phyloP scores from a whole-genome alignment of 2,329 filamentous ascomycete genomes.

The Fusarium sp. region DNA sequence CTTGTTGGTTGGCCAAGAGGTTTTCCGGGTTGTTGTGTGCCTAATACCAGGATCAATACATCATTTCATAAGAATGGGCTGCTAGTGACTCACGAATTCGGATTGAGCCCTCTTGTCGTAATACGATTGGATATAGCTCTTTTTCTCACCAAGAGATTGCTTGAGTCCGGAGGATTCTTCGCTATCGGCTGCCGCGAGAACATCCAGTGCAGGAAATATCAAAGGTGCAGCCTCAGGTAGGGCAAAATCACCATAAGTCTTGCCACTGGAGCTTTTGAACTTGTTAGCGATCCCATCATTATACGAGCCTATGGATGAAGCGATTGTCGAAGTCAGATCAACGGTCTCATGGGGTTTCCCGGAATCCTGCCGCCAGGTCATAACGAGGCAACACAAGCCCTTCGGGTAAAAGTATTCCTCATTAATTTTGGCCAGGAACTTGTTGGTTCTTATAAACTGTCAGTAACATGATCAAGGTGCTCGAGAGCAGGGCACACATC shows the following conservation, averaged over 20 bases:
- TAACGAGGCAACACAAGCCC: conserved; percentile 66
- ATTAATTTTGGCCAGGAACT: conserved; percentile 18
- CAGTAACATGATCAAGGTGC: neutral
- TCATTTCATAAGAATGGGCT: rapidly evolving
- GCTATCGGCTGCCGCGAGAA: conserved; percentile 11
- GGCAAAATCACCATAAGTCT: conserved; percentile 52
- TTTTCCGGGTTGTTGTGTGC: conserved; percentile 15
- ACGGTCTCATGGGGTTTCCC: conserved; percentile 40
- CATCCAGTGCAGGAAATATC: conserved; percentile 19
- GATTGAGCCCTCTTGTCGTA: conserved; percentile 21
- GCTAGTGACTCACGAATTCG: conserved; percentile 8
- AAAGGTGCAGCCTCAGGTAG: conserved; percentile 64
- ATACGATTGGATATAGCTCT: conserved; percentile 10
- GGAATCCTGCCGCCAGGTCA: conserved; percentile 65
- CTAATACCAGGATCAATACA: neutral
- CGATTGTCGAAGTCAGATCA: conserved; percentile 32
- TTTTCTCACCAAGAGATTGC: conserved; percentile 6
- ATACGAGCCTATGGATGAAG: neutral
- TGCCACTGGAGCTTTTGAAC: conserved; percentile 25
- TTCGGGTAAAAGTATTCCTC: conserved; percentile 68
- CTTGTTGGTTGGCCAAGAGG: conserved; percentile 15
- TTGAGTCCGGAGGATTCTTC: conserved; percentile 22
- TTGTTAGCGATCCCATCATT: conserved; percentile 4
- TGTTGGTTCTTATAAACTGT: conserved; percentile 2
- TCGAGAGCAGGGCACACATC: rapidly evolving